Evolutionary conservation across 2,329 filamentous ascomycete genomes (phyloP).

Genomic region (Fusarium decemcellulare): DNA sequence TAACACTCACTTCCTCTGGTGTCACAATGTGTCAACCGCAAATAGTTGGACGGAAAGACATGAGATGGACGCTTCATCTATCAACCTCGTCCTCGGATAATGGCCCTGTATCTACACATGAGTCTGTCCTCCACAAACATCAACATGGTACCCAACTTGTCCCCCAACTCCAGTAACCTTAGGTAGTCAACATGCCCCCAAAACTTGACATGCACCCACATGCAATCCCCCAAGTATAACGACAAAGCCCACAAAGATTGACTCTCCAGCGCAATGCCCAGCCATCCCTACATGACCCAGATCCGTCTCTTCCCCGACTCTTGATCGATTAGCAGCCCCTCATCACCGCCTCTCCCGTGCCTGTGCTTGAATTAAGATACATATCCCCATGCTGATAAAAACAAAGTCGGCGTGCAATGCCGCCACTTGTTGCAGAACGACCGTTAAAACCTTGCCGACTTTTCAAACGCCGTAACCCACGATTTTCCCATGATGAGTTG

Average conservation of each 20-base stretch:
- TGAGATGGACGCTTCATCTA: conserved; percentile 13
- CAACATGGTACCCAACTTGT: conserved; percentile 25
- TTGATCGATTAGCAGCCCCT: conserved; percentile 23
- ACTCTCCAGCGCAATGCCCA: conserved; percentile 12
- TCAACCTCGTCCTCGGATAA: conserved; percentile 23
- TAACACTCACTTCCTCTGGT: not conserved
- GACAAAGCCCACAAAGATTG: conserved; percentile 21
- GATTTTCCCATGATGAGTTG: conserved; percentile 37
- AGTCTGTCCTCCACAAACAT: conserved; percentile 24
- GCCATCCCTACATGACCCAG: conserved; percentile 18
- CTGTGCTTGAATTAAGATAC: conserved; percentile 37
- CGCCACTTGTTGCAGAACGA: conserved; percentile 40
- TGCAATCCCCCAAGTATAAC: conserved; percentile 3
- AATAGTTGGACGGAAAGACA: no score
- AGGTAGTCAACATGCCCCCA: not conserved
- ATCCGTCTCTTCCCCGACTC: conserved; percentile 12
- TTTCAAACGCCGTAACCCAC: conserved; percentile 44
- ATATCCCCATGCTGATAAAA: conserved; percentile 36
- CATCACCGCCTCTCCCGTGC: conserved; percentile 3
- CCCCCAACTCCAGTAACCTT: conserved; percentile 3
- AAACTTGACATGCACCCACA: not conserved
- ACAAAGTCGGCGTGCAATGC: conserved; percentile 15
- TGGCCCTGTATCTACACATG: conserved; percentile 26
- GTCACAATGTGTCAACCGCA: no score
- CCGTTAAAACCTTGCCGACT: conserved; percentile 34